Evolutionary conservation across 1,139 yeast genomes (phyloP).

Genomic region (Pichia terricola): DNA sequence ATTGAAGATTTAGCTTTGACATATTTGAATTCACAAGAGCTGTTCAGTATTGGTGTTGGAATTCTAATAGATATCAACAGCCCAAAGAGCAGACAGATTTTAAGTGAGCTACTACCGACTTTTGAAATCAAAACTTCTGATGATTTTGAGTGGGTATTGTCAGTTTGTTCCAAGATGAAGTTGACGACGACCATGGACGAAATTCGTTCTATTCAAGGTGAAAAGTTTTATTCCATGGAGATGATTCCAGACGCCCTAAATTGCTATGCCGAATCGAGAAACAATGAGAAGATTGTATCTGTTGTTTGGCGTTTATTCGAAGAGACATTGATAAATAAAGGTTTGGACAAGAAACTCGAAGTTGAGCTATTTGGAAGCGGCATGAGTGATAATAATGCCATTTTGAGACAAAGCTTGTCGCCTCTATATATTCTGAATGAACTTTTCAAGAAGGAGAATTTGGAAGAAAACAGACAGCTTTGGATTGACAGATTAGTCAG

Average conservation of each 20-base stretch:
- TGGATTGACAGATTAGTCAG: slow-evolving; percentile 34
- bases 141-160: slow-evolving; percentile 73
- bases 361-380: slow-evolving; percentile 4
- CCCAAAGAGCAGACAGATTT: slow-evolving; percentile 35
- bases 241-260: slow-evolving; percentile 54
- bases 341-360: slow-evolving; percentile 36
- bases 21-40: slow-evolving; percentile 37
- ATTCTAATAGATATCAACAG: slow-evolving; percentile 31
- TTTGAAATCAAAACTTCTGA: slow-evolving; percentile 56
- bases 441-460: slow-evolving; percentile 6
- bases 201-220: slow-evolving; percentile 27
- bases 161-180: slow-evolving; percentile 41
- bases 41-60: slow-evolving; percentile 65
- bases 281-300: slow-evolving; percentile 39
- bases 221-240: slow-evolving; percentile 22
- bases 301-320: slow-evolving; percentile 36
- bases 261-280: slow-evolving; percentile 60
- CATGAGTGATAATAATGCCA: slow-evolving; percentile 10
- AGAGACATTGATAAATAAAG: slow-evolving; percentile 44
- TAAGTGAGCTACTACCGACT: slow-evolving; percentile 54
- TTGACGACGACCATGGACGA: slow-evolving; percentile 44
- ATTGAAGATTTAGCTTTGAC: slow-evolving; percentile 52
- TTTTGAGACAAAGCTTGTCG: slow-evolving; percentile 21
- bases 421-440: slow-evolving; percentile 20
- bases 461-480: slow-evolving; percentile 10